A percentile compares a stretch with the other conserved stretches of the same genome.
Evolutionary conservation across 257 asterid genomes (phyloP).

Genomic region (Ballota nigra): DNA sequence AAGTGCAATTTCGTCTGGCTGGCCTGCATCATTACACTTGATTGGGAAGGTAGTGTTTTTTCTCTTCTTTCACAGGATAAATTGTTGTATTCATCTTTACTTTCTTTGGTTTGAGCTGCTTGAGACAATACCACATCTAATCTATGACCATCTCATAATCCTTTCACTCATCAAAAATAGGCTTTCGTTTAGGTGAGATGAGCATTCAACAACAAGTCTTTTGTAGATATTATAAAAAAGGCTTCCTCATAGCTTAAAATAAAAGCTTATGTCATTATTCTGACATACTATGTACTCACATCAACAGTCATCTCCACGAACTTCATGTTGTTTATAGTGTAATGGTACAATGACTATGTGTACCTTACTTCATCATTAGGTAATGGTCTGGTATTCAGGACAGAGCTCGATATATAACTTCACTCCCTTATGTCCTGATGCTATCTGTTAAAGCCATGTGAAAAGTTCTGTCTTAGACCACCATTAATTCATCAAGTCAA

Average conservation of each 20-base stretch:
- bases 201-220: not conserved
- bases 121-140: not conserved
- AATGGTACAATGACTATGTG: not conserved
- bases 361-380: slow-evolving; percentile 17
- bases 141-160: slow-evolving; percentile 8
- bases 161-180: not conserved
- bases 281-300: not conserved
- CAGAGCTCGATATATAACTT: slow-evolving; percentile 14
- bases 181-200: slow-evolving; percentile 9
- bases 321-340: slow-evolving; percentile 6
- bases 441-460: not conserved
- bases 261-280: slow-evolving; percentile 5
- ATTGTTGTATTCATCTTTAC: not conserved
- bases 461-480: slow-evolving; percentile 2
- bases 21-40: slow-evolving; percentile 97
- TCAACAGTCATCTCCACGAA: too few species aligned
- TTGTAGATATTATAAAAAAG: not conserved
- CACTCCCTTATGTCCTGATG: slow-evolving; percentile 6
- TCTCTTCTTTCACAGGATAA: not conserved
- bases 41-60: slow-evolving; percentile 80
- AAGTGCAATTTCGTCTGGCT: slow-evolving; percentile 65
- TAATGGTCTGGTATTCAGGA: slow-evolving; percentile 11
- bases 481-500: not conserved
- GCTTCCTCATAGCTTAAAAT: slow-evolving; percentile 2
- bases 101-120: not conserved